These are phyloP conservation scores for Gamarada debralockiae DNA, from an alignment of 495 filamentous ascomycete species.

Conservation along the genomic window DNA sequence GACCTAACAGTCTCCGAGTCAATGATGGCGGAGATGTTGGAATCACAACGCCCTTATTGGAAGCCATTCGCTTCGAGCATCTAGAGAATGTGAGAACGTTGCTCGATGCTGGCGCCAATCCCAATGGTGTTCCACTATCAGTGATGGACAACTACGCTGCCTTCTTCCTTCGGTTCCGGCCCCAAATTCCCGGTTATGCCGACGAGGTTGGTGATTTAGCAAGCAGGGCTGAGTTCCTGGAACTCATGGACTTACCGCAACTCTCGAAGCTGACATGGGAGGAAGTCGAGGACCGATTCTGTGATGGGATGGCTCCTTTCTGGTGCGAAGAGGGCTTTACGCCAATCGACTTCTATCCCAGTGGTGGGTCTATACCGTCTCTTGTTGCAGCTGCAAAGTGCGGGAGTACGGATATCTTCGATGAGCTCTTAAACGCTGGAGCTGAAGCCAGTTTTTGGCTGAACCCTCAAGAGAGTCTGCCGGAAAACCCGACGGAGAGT, in stretches of 20 bases:
- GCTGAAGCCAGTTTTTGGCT: conserved; percentile 16
- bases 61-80: conserved; percentile 3
- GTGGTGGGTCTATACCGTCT: conserved; percentile 13
- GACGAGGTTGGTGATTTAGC: conserved; percentile 2
- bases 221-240: background rate
- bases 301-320: conserved; percentile 10
- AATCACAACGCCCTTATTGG: conserved; percentile 16
- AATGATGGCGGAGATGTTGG: background rate
- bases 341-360: background rate
- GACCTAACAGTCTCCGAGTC: background rate
- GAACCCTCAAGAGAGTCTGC: background rate
- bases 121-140: conserved; percentile 9
- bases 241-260: conserved; percentile 10
- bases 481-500: background rate
- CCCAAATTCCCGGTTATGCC: background rate
- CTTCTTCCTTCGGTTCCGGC: conserved; percentile 14
- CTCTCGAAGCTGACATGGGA: conserved; percentile 9
- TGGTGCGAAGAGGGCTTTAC: conserved; percentile 16
- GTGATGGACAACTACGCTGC: conserved; percentile 10
- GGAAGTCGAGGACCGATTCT: conserved; percentile 14
- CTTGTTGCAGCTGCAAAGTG: conserved; percentile 14
- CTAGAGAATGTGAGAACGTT: conserved; percentile 4
- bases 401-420: conserved; percentile 6
- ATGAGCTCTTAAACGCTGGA: conserved; percentile 4
- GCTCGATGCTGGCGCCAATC: conserved; percentile 6